phyloP scores from a whole-genome alignment of 2,329 filamentous ascomycete species.

The Claviceps lovelessii region DNA sequence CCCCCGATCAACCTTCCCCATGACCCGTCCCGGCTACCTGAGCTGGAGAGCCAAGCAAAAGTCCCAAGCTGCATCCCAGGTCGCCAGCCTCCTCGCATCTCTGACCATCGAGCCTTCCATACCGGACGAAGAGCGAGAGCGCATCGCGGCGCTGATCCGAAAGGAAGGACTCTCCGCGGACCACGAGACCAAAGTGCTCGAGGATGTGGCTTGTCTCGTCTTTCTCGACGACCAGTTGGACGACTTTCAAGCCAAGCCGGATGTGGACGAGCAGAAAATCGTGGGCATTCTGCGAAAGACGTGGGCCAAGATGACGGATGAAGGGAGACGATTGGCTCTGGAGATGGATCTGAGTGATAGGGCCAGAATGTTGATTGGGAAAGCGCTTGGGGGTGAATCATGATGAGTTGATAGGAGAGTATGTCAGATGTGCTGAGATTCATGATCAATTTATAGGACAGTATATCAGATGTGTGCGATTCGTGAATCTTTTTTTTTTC shows the following conservation, averaged over 20 bases:
- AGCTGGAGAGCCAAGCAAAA: constrained; percentile 66
- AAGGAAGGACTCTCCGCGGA: constrained; percentile 56
- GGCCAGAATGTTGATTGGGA: constrained; percentile 46
- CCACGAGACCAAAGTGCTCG: constrained; percentile 56
- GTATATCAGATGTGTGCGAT: no score
- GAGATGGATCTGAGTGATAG: constrained; percentile 49
- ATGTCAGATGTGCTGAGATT: no score
- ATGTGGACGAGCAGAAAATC: constrained; percentile 63
- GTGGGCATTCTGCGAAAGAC: constrained; percentile 57
- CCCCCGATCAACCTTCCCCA: constrained; percentile 57
- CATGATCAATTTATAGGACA: no score
- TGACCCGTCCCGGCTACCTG: constrained; percentile 62
- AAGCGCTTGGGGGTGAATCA: constrained; percentile 33
- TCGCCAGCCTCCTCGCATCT: constrained; percentile 39
- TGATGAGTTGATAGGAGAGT: not conserved
- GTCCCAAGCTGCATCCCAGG: constrained; percentile 41
- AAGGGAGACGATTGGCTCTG: constrained; percentile 49
- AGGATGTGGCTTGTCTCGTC: constrained; percentile 76
- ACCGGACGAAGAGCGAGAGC: constrained; percentile 36
- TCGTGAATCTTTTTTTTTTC: no score
- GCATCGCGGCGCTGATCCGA: constrained; percentile 57
- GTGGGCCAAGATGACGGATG: constrained; percentile 59
- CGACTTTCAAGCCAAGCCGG: constrained; percentile 53
- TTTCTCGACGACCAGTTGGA: constrained; percentile 82
- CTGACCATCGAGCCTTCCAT: constrained; percentile 23